A percentile compares a stretch with the other conserved stretches of the same genome.
Conservation (phyloP, 352 stramenopile species). For the Pilasporangium apinafurcum region DNA sequence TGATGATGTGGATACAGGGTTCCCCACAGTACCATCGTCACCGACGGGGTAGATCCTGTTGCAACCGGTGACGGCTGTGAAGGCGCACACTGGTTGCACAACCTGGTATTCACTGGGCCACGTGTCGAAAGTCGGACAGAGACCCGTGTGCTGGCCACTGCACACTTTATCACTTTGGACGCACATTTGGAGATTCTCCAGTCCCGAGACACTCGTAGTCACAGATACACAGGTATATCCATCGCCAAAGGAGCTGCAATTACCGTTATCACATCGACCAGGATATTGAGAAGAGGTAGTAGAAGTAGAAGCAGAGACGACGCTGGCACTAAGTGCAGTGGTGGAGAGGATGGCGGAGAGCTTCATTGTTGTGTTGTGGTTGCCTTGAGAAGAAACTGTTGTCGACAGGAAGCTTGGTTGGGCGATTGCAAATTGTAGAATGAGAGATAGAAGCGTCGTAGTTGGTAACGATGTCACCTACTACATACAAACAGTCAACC, state of each 20-base stretch:
- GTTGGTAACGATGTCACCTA: too few species aligned
- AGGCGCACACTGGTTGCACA: slow-evolving; percentile 67
- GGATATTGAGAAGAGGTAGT: slow-evolving; percentile 38
- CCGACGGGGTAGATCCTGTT: slow-evolving; percentile 43
- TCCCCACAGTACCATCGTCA: slow-evolving; percentile 8
- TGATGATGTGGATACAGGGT: slow-evolving; percentile 7
- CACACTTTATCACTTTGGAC: slow-evolving; percentile 47
- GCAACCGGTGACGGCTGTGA: slow-evolving; percentile 58
- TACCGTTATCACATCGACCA: slow-evolving; percentile 41
- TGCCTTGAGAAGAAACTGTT: too few species aligned
- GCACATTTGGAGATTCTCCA: slow-evolving; percentile 67
- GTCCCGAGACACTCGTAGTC: slow-evolving; percentile 38
- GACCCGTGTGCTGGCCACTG: slow-evolving; percentile 47
- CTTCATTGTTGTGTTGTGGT: slow-evolving; percentile 10
- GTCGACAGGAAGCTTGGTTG: too few species aligned
- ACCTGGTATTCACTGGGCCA: slow-evolving; percentile 66
- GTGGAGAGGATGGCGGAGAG: slow-evolving; percentile 4
- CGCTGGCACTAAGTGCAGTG: slow-evolving; percentile 1
- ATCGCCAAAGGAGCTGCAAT: slow-evolving; percentile 40
- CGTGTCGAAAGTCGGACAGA: slow-evolving; percentile 67
- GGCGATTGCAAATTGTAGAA: too few species aligned
- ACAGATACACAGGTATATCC: slow-evolving; percentile 72
- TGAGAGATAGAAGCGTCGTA: too few species aligned
- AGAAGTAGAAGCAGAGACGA: slow-evolving; percentile 6
- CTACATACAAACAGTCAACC: too few species aligned